Base-by-base conservation (phyloP, 768 basidiomycete genomes). In the Imleria badia region DNA sequence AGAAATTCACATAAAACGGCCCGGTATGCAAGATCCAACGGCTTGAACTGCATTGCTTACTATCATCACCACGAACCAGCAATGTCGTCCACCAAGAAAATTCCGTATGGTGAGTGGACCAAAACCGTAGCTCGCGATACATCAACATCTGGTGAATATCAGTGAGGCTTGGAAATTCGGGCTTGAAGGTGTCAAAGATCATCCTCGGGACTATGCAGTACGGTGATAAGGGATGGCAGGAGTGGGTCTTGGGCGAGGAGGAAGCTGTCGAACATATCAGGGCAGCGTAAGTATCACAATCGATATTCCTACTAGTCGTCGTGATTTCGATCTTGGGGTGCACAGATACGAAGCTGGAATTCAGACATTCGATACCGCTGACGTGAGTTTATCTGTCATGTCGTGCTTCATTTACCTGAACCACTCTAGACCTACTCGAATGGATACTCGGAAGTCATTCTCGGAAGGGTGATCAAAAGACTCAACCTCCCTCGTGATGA, bases 381-480 rank as follows among this genome's bases (percentile, higher is more conserved):
- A 72, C 48, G 71, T 70, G 47, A 42, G 42, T 70, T 33, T 45
- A n/a, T 42, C 30, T 44, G 31, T 45, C 9, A 2, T 26, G 29
- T 36, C 34, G 15, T 51, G 20, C 50, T 23, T n/a, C 31, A 40
- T 20, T 13, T 12, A 40, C 34, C 46, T 53, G 31, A 61, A 17
- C 22, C 11, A 0, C 22, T 33, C 33, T 51, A 85, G 83, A 74
- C 78, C 0, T 89, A 89, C 62, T 85, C 83, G 1, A 83, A 86
- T 57, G 86, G 86, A 3, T 68, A 73, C 7, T 85, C 83, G 0
- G 90, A 91, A 65, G 62, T 79, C 42, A 77, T 89, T 48, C 74
- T 89, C 19, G 89, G 89, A 12, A 85, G 86, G 60, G 87, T 83
- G 3, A 83, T 92, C 72, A 87, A 86, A 62, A 63, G 82, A 56